Conservation (phyloP, 78 protist species). For the Speleostelium caveatum region DNA sequence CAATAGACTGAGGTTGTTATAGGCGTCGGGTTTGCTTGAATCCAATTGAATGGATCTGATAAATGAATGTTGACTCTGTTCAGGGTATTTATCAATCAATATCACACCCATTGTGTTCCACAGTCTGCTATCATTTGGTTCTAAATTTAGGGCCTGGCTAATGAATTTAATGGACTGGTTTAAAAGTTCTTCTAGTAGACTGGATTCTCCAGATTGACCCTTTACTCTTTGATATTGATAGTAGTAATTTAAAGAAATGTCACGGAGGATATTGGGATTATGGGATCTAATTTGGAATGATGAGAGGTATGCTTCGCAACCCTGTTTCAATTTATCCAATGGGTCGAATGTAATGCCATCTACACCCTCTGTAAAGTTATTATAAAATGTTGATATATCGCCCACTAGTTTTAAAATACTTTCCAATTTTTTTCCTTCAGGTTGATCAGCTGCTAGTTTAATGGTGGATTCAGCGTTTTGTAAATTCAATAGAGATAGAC, state of each 20-base stretch:
- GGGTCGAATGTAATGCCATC: not conserved
- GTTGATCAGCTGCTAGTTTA: not conserved
- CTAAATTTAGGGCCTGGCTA: slow-evolving; percentile 27
- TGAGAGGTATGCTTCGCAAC: slow-evolving; percentile 10
- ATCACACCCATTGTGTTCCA: slow-evolving; percentile 77
- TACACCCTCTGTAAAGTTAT: not conserved
- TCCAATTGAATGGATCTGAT: slow-evolving; percentile 73
- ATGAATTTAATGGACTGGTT: slow-evolving; percentile 34
- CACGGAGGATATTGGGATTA: slow-evolving; percentile 17
- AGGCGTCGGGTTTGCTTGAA: slow-evolving; percentile 39
- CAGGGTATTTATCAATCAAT: slow-evolving; percentile 68
- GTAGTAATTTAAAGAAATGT: slow-evolving; percentile 28
- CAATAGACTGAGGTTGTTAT: slow-evolving; percentile 53
- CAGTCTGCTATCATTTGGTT: slow-evolving; percentile 10
- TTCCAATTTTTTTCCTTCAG: not conserved
- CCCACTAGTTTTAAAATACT: slow-evolving; percentile 39
- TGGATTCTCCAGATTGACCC: not conserved
- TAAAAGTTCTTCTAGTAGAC: slow-evolving; percentile 4
- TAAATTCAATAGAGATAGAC: not conserved
- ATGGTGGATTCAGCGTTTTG: not conserved
- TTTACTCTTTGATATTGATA: slow-evolving; percentile 30
- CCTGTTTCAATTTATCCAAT: slow-evolving; percentile 15
- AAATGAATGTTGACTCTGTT: slow-evolving; percentile 56
- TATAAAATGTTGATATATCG: slow-evolving; percentile 28
- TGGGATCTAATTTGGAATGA: slow-evolving; percentile 12